Evolutionary conservation across 805 yeast species (phyloP).

Genomic region (Starmerella lactis-condensi): DNA sequence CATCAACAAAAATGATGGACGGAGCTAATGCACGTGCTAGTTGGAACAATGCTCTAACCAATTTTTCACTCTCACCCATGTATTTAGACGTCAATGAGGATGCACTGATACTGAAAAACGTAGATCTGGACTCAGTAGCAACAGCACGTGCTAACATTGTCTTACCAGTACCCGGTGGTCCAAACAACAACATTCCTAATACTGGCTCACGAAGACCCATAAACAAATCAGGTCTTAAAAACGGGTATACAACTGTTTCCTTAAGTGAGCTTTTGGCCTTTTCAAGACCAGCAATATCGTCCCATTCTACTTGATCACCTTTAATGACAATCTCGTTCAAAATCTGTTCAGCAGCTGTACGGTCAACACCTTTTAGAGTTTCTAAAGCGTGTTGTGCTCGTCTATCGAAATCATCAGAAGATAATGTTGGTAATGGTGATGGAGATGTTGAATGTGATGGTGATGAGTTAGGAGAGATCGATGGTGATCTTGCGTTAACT

Average conservation of each 20-base stretch:
- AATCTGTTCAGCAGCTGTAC: conserved; percentile 60
- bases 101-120: conserved; percentile 81
- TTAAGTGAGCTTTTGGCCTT: conserved; percentile 75
- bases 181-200: conserved; percentile 86
- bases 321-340: conserved; percentile 71
- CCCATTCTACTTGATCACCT: conserved; percentile 89
- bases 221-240: conserved; percentile 80
- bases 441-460: no score
- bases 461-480: no score
- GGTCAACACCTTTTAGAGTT: conserved; percentile 48
- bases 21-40: conserved; percentile 78
- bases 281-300: conserved; percentile 81
- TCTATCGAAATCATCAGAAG: no score
- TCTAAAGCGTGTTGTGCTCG: not conserved
- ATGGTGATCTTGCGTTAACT: no score
- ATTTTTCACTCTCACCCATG: conserved; percentile 83
- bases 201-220: conserved; percentile 86
- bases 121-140: conserved; percentile 83
- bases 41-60: conserved; percentile 72
- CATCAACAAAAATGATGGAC: conserved; percentile 86
- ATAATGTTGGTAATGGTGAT: no score
- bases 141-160: conserved; percentile 95
- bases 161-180: conserved; percentile 98
- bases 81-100: conserved; percentile 68
- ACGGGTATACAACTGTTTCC: conserved; percentile 92